Evolutionary conservation across 176 grass and related monocot species (phyloP).

Genomic region (Elymus sibiricus): DNA sequence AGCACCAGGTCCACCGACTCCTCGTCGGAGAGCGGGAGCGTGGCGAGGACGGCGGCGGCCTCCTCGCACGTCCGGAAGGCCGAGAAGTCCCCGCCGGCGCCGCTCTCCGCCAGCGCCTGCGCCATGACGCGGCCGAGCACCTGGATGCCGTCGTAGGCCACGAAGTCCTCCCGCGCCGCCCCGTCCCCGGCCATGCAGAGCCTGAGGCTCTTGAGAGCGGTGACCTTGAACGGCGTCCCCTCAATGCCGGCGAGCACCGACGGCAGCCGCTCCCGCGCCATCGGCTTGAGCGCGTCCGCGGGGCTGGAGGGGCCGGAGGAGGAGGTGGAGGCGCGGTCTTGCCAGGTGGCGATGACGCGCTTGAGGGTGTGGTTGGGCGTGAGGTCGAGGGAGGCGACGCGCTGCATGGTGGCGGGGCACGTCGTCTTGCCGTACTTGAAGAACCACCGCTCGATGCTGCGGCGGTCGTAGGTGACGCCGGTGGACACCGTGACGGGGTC

Average conservation of each 20-base stretch:
- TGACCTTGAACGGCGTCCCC: slow-evolving; percentile 55
- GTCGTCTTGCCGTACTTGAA: slow-evolving; percentile 57
- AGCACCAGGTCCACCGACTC: slow-evolving; percentile 44
- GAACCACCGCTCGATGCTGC: slow-evolving; percentile 71
- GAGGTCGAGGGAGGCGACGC: slow-evolving; percentile 41
- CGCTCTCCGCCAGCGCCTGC: slow-evolving; percentile 21
- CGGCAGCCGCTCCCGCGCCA: slow-evolving; percentile 25
- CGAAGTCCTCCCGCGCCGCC: slow-evolving; percentile 23
- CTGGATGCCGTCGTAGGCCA: slow-evolving; percentile 34
- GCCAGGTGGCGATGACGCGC: slow-evolving; percentile 55
- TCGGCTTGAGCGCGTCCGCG: not conserved
- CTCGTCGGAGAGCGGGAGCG: slow-evolving; percentile 31
- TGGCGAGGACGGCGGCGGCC: slow-evolving; percentile 37
- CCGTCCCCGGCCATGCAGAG: slow-evolving; percentile 28
- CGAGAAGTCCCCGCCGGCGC: slow-evolving; percentile 35
- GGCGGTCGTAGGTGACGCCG: slow-evolving; percentile 58
- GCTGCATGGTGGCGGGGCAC: slow-evolving; percentile 67
- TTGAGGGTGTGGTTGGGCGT: slow-evolving; percentile 66
- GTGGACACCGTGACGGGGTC: slow-evolving; percentile 64
- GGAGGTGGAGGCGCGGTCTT: not conserved
- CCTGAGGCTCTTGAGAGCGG: slow-evolving; percentile 40
- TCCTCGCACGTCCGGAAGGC: slow-evolving; percentile 61
- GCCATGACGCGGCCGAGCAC: slow-evolving; percentile 37
- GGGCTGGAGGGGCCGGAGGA: not conserved
- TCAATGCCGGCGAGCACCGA: slow-evolving; percentile 35